phyloP scores from a whole-genome alignment of 202 grass and related monocot genomes.

The Elaeis oleifera region DNA sequence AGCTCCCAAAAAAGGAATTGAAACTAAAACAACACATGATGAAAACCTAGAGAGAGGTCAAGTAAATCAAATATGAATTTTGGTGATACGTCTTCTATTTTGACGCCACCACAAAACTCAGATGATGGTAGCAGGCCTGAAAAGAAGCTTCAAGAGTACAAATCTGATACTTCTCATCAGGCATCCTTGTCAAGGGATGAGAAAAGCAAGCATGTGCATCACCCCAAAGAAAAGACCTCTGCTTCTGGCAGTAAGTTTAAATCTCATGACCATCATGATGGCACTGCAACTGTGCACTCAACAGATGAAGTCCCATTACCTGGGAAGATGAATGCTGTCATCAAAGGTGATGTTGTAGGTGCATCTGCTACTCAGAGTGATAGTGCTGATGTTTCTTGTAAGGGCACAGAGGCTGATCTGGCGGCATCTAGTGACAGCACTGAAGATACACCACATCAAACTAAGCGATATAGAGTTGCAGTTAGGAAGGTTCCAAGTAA shows the following conservation, averaged over 20 bases:
- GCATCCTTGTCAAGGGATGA: no score
- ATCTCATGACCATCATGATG: background rate
- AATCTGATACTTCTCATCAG: no score
- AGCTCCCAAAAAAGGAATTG: constrained; percentile 19
- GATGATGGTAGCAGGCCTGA: constrained; percentile 5
- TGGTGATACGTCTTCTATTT: constrained; percentile 18
- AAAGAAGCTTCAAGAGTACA: background rate
- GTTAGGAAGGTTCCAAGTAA: constrained; percentile 55
- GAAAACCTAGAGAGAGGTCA: constrained; percentile 20
- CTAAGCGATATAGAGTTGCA: constrained; percentile 35
- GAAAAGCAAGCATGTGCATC: no score
- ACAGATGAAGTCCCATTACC: background rate
- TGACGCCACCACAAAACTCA: constrained; percentile 19
- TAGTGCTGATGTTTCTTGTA: background rate
- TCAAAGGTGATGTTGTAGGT: background rate
- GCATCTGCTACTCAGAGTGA: background rate
- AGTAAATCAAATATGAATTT: constrained; percentile 20
- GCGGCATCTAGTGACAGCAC: constrained; percentile 52
- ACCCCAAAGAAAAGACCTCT: background rate
- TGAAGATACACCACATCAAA: constrained; percentile 29
- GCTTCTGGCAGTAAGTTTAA: background rate
- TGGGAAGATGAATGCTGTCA: background rate
- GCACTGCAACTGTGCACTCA: background rate
- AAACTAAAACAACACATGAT: constrained; percentile 27
- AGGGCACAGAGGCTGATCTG: constrained; percentile 16